These are phyloP conservation scores for Rhytidhysteron rufulum DNA, from an alignment of 2,329 filamentous ascomycete species.

Conservation along the genomic window DNA sequence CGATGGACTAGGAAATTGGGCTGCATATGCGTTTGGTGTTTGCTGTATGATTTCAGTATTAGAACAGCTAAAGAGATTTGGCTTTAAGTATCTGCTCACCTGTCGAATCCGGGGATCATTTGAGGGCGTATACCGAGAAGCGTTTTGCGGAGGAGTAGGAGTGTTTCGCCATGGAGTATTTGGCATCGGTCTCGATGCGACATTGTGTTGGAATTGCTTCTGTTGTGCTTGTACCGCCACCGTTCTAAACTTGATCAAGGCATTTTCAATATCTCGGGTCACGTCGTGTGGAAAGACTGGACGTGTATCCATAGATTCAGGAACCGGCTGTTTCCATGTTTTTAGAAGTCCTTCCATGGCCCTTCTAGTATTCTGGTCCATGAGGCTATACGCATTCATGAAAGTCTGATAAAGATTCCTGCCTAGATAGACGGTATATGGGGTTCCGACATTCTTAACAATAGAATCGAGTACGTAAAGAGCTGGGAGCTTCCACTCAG, in stretches of 20 bases:
- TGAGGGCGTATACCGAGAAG: slow-evolving; percentile 27
- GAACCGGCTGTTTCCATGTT: slow-evolving; percentile 96
- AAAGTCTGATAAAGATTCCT: slow-evolving; percentile 90
- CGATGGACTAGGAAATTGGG: slow-evolving; percentile 17
- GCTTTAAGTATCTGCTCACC: too few species aligned
- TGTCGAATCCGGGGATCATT: slow-evolving; percentile 34
- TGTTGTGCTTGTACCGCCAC: slow-evolving; percentile 58
- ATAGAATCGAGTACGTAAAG: slow-evolving; percentile 97
- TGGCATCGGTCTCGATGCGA: slow-evolving; percentile 39
- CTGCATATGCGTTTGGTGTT: slow-evolving; percentile 19
- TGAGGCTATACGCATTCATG: slow-evolving; percentile 92
- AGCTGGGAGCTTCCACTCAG: slow-evolving; percentile 87
- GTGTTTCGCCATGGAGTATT: slow-evolving; percentile 66
- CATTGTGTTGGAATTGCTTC: slow-evolving; percentile 39
- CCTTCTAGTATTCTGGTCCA: slow-evolving; percentile 75
- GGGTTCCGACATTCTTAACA: slow-evolving; percentile 96
- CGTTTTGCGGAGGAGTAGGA: slow-evolving; percentile 63
- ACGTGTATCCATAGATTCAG: slow-evolving; percentile 85
- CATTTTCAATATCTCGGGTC: slow-evolving; percentile 88
- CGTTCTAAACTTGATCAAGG: slow-evolving; percentile 76
- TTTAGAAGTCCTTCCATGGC: slow-evolving; percentile 97
- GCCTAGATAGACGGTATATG: slow-evolving; percentile 92
- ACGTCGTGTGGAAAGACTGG: slow-evolving; percentile 87
- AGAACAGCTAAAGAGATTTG: too few species aligned
- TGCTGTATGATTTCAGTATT: neutral